Evolutionary conservation across 352 stramenopile genomes (phyloP).

Genomic region (Phytopythium montanum): DNA sequence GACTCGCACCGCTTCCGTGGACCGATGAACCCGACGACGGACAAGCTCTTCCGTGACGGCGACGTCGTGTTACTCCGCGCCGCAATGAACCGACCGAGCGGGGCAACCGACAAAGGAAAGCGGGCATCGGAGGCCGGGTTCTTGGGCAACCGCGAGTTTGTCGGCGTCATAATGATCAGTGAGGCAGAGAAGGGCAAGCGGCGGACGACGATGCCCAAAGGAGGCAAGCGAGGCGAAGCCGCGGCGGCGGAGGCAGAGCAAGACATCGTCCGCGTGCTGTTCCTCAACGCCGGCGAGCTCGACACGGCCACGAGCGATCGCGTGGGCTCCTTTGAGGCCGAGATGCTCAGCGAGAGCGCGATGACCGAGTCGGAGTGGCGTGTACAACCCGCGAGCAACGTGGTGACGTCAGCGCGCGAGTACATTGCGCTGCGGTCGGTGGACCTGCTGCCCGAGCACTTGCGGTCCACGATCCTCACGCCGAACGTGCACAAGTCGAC

Average conservation of each 20-base stretch:
- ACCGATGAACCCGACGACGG: constrained; percentile 6
- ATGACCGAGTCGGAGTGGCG: constrained; percentile 78
- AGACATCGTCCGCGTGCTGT: constrained; percentile 67
- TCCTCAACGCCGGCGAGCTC: constrained; percentile 78
- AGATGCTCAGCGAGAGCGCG: constrained; percentile 55
- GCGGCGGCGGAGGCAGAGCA: constrained; percentile 32
- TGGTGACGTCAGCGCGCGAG: constrained; percentile 76
- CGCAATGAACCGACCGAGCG: constrained; percentile 6
- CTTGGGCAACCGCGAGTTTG: constrained; percentile 55
- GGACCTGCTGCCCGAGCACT: constrained; percentile 78
- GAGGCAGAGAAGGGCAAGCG: constrained; percentile 57
- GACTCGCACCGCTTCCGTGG: constrained; percentile 11
- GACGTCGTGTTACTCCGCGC: constrained; percentile 68
- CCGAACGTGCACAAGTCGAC: constrained; percentile 79
- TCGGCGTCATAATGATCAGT: constrained; percentile 74
- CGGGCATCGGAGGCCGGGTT: constrained; percentile 16
- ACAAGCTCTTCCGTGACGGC: constrained; percentile 77
- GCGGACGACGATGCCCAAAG: not conserved
- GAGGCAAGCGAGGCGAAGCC: not conserved
- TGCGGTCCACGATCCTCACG: constrained; percentile 75
- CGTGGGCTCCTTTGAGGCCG: constrained; percentile 58
- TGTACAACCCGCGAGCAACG: constrained; percentile 67
- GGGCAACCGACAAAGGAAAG: not conserved
- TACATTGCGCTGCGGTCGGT: constrained; percentile 82
- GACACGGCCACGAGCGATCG: constrained; percentile 55